Conservation (phyloP, 2,329 filamentous ascomycete species). For the Neonectria faginata region DNA sequence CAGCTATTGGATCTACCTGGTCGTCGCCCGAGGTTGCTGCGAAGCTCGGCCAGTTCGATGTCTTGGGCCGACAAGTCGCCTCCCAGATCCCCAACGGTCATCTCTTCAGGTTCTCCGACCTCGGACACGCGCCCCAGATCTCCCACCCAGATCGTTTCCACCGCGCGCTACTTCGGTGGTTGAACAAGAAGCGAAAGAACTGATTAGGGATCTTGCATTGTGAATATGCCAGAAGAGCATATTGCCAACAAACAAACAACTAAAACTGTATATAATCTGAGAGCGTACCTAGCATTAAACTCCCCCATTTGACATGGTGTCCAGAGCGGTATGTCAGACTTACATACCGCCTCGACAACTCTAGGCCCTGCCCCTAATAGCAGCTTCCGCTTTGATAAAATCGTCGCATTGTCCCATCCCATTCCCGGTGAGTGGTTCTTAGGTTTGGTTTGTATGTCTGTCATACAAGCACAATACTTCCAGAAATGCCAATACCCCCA, state of each 20-base stretch:
- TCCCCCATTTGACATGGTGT: background rate
- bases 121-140: conserved; percentile 66
- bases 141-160: conserved; percentile 62
- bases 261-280: background rate
- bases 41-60: conserved; percentile 61
- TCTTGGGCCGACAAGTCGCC: conserved; percentile 60
- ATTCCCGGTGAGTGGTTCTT: too few species aligned
- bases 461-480: too few species aligned
- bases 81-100: conserved; percentile 57
- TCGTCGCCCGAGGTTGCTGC: conserved; percentile 56
- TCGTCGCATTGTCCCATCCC: too few species aligned
- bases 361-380: background rate
- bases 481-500: too few species aligned
- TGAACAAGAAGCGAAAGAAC: conserved; percentile 38
- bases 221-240: background rate
- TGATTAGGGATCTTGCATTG: background rate
- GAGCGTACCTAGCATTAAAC: background rate
- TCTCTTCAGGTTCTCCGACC: conserved; percentile 59
- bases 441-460: too few species aligned
- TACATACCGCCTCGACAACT: background rate
- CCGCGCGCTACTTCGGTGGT: conserved; percentile 58
- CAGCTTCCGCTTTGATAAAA: background rate
- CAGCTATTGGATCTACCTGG: conserved; percentile 67
- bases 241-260: background rate
- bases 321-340: background rate